Evolutionary conservation across 2,329 filamentous ascomycete species (phyloP).

Genomic region (Penicillium sp.): DNA sequence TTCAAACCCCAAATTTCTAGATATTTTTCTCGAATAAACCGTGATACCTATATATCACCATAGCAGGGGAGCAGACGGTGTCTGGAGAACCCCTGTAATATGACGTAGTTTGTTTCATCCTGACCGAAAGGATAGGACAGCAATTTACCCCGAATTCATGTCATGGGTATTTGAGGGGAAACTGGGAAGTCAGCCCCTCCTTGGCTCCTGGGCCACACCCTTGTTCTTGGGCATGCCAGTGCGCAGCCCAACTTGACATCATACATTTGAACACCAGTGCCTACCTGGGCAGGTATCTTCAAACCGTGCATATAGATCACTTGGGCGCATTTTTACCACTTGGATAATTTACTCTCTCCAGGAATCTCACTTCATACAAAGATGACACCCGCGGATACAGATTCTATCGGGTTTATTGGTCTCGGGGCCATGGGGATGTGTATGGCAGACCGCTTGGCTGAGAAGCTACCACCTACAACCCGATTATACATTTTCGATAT

Average conservation of each 20-base stretch:
- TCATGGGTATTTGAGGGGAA: not conserved
- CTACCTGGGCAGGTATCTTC: no score
- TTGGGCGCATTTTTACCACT: not conserved
- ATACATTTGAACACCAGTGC: not conserved
- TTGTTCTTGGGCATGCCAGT: not conserved
- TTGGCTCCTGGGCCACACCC: not conserved
- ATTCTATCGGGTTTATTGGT: constrained; percentile 14
- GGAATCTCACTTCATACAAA: not conserved
- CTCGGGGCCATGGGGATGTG: constrained; percentile 13
- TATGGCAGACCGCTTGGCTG: constrained; percentile 9
- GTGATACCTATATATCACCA: not conserved
- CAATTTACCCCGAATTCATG: not conserved
- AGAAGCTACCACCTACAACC: constrained; percentile 2
- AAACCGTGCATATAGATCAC: no score
- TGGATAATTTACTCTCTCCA: not conserved
- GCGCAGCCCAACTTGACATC: not conserved
- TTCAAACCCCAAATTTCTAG: no score
- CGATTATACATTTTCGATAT: constrained; percentile 10
- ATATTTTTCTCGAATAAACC: no score
- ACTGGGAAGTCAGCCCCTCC: not conserved
- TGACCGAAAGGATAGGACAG: not conserved
- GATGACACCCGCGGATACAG: not conserved
- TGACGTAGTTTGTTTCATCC: not conserved
- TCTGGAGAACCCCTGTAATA: not conserved
- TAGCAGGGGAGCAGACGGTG: not conserved